Base-by-base conservation (phyloP, 352 stramenopile genomes). In the Globisporangium lucens region DNA sequence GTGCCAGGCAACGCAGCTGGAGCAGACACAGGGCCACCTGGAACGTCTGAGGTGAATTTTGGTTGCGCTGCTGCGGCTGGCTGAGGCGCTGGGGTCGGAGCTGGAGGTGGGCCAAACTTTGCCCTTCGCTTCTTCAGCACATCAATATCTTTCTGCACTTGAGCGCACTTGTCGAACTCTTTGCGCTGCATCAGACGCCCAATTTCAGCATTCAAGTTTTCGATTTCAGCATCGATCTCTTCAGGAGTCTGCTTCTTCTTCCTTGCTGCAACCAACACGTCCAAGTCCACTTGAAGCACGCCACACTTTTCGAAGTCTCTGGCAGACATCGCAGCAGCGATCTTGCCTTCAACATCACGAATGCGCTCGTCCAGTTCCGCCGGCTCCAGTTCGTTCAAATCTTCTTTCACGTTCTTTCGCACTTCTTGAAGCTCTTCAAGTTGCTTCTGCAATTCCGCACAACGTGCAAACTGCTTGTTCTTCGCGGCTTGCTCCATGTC, bases 191-290 rank as follows among this genome's bases (percentile, higher is more conserved):
- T 93, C 47, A 89, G 61, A 2, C 63, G 66, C 20, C 77, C 76
- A 13, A 96, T 80, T 55, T 93, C 82, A 12, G 67, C 61, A 29
- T 94, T 94, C n/a, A 95, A 63, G 10, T 73, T 75, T 10, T 77
- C 78, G 57, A 97, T 93, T 59, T 95, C 86, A 3, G 74, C 75
- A 60, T 97, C 88, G 68, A 97, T 59, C 68, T 96, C 89, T 51
- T 92, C 75, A 0, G 88, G 82, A 2, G 87, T 97, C 69, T 94
- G 85, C 59, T 95, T 96, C 38, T 87, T 91, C 75, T 97, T 97
- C 20, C 88, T 78, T 7, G 89, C 82, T 36, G 75, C 70, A 17
- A 94, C 80, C 0, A 96, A 63, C 3, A 66, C 70, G 36, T 97
- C 89, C 24, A 97, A 72, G 17, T 87, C 82, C 10, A 71, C 71